Evolutionary conservation across 2,329 filamentous ascomycete genomes (phyloP), one percentile per base, ranked within the genome.

Genomic region (Helotiales sp.): DNA sequence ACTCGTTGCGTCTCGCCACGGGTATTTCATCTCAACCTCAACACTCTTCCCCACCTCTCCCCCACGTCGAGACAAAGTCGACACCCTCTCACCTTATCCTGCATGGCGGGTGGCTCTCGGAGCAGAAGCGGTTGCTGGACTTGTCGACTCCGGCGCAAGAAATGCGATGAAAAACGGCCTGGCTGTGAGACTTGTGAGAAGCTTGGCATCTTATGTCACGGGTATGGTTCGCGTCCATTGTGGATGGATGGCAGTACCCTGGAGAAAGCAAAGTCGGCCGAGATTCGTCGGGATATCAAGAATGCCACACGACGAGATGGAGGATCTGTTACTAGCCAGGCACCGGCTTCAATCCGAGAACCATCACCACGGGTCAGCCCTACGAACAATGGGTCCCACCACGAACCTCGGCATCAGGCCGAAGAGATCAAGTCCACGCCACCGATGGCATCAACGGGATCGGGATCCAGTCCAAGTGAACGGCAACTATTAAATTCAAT

Each of bases 101-200:
- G 15, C 46, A 48, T 48, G 46, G 25, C 46, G 12, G 46, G 46
- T 12, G 29, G 46, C 24, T 30, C 40, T 22, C 56, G 63, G 33
- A 66, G 65, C 52, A 61, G 42, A 44, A 34, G 52, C 27, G 84
- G 82, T 59, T 88, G 84, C 80, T 87, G 86, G 71, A 87, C 83
- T 38, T 87, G 84, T 77, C 78, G 84, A 69, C 72, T 86, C 64
- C 76, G 84, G 67, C 77, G 82, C 61, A 87, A 87, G 75, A 87
- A 87, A 78, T 87, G 84, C 74, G 84, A 86, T 67, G 84, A 87
- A 72, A 80, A 80, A 64, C 75, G 77, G 53, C 82, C 83, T 52
- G 75, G 77, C 68, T 86, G 84, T 77, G 79, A 79, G 12, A 83
- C 82, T 59, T 87, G 84, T 53, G 44, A 46, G 13, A 55, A 48